These are phyloP conservation scores for Fragilariopsis cylindrus DNA, from an alignment of 108 stramenopile species.

Conservation along the genomic window DNA sequence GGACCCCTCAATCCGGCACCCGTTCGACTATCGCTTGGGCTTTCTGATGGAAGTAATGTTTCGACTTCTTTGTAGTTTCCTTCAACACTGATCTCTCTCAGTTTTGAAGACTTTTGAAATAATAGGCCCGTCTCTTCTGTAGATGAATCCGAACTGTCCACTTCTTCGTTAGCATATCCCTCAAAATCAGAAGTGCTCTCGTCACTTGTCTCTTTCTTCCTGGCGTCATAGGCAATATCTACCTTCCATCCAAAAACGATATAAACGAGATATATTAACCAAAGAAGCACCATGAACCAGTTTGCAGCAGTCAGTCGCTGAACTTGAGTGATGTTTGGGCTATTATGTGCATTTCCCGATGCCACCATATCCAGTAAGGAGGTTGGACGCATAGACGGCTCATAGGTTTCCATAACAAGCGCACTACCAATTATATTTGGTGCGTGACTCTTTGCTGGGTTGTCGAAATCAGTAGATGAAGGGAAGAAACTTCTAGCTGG, in stretches of 20 bases:
- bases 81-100: slow-evolving; percentile 7
- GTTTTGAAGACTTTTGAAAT: slow-evolving; percentile 22
- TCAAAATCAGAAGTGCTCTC: not conserved
- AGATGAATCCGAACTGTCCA: slow-evolving; percentile 32
- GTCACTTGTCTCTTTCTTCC: not conserved
- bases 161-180: not conserved
- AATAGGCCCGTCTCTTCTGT: slow-evolving; percentile 10
- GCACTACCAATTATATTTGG: not conserved
- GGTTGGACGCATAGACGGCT: not conserved
- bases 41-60: not conserved
- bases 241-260: slow-evolving; percentile 25
- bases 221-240: not conserved
- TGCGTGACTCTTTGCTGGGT: no score
- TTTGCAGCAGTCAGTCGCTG: slow-evolving; percentile 24
- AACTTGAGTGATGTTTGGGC: not conserved
- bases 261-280: slow-evolving; percentile 42
- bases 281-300: slow-evolving; percentile 60
- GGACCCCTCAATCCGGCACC: not conserved
- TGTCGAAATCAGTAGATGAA: no score
- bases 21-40: not conserved
- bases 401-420: not conserved
- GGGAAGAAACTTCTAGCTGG: no score
- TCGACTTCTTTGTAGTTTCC: slow-evolving; percentile 5
- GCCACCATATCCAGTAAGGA: not conserved
- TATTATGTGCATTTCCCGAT: no score